Conservation (phyloP, 2,329 filamentous ascomycete species). For the Botrytis tulipae region DNA sequence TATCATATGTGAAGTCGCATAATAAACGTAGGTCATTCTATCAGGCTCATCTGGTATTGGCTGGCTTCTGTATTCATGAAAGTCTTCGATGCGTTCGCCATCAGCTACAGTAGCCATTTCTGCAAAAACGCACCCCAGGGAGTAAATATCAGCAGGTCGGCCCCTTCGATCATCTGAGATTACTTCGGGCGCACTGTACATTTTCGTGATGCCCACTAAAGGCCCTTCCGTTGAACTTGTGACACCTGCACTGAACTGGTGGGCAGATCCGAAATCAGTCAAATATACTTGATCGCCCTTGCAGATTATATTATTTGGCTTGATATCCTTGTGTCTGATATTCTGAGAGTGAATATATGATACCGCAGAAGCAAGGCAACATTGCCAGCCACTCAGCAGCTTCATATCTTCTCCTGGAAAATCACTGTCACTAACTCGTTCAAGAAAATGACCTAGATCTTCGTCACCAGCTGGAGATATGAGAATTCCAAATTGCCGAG, state of each 20-base stretch:
- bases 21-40: constrained; percentile 23
- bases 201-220: constrained; percentile 25
- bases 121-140: constrained; percentile 26
- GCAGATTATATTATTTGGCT: constrained; percentile 27
- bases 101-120: constrained; percentile 26
- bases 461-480: constrained; percentile 26
- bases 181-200: constrained; percentile 29
- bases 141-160: constrained; percentile 26
- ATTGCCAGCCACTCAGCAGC: constrained; percentile 21
- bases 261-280: constrained; percentile 28
- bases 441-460: constrained; percentile 26
- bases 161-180: constrained; percentile 22
- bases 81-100: constrained; percentile 24
- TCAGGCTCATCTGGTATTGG: constrained; percentile 24
- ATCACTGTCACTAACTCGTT: constrained; percentile 25
- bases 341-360: constrained; percentile 26
- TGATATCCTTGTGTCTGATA: constrained; percentile 29
- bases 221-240: constrained; percentile 27
- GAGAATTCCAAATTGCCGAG: constrained; percentile 26
- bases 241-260: constrained; percentile 24
- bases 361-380: constrained; percentile 26
- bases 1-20: constrained; percentile 26
- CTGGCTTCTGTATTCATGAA: constrained; percentile 26
- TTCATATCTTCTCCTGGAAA: constrained; percentile 23
- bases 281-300: constrained; percentile 26